Evolutionary conservation across 2,329 filamentous ascomycete species (phyloP), one percentile per base, ranked within the genome.

Genomic region (Sphaerulina vaccinii): DNA sequence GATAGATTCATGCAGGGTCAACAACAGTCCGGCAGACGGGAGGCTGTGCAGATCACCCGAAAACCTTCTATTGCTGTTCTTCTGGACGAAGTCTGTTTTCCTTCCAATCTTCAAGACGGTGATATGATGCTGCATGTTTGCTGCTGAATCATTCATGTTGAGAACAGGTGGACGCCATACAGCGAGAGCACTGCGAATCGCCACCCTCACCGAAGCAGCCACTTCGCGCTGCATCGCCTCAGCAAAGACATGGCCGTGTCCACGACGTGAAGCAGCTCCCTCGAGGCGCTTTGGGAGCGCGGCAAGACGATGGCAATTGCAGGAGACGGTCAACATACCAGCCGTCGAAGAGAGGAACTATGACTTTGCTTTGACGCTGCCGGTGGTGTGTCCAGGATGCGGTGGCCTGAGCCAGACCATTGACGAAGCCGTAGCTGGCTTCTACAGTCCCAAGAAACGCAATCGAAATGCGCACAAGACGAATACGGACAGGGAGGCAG

Each of bases 401-500:
- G 83, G 83, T 48, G 83, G 82, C 22, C 76, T 78, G 29, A 75
- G 79, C 27, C 82, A 85, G 65, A 79, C 76, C 4, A 65, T 80
- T 42, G 75, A 80, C 40, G 70, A 75, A 29, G 69, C 75, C 1
- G 75, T 79, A 57, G 76, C 82, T 2, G 83, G 83, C 9, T 85
- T 75, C 65, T 86, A 84, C 65, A 72, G 74, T 51, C 64, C 71
- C 39, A 72, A 79, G 51, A 78, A 75, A 52, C 72, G 47, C 54
- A 75, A 51, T 48, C 62, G 46, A 37, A 61, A 23, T 32, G n/a
- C n/a, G 49, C 55, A 33, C 53, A 64, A 47, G 40, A 58, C 23
- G 51, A 59, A 19, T 5, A 44, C 49, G 43, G 24, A 38, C 24
- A 58, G 59, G 32, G 49, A 63, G 16, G 66, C 73, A 50, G 69